phyloP scores from a whole-genome alignment of 1,284 basidiomycete genomes.

The Papiliotrema laurentii region DNA sequence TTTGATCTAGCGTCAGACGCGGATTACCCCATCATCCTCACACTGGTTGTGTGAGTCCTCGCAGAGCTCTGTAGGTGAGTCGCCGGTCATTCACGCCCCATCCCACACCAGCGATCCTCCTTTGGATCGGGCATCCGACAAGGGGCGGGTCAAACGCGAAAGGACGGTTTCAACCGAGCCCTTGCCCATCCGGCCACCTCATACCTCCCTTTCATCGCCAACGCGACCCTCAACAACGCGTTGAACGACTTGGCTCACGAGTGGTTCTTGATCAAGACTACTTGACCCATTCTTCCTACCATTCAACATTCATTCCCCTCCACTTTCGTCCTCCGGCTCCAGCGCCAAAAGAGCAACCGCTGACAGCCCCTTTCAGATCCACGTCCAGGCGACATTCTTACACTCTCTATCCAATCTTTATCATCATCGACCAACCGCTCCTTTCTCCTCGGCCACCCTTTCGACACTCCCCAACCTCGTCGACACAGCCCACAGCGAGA shows the following conservation, averaged over 20 bases:
- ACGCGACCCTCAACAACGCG: not conserved
- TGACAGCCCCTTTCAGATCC: too few relatives aligned
- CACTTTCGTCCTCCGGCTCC: not conserved
- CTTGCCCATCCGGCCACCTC: too few relatives aligned
- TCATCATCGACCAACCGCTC: not conserved
- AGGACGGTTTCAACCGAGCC: not conserved
- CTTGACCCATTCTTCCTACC: not conserved
- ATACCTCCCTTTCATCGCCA: not conserved
- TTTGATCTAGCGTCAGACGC: too few relatives aligned
- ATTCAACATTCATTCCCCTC: not conserved
- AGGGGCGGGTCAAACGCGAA: not conserved
- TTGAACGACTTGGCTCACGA: not conserved
- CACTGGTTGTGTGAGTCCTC: too few relatives aligned
- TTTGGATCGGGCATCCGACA: not conserved
- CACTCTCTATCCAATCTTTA: too few relatives aligned
- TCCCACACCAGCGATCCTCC: not conserved
- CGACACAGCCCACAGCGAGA: too few relatives aligned
- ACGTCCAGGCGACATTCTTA: conserved; percentile 2
- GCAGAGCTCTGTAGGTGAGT: too few relatives aligned
- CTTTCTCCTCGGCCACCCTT: not conserved
- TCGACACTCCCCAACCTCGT: not conserved
- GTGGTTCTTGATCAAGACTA: too few relatives aligned
- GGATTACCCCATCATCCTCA: too few relatives aligned
- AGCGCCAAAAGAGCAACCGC: too few relatives aligned
- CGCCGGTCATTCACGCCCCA: too few relatives aligned